phyloP scores from a whole-genome alignment of 2,329 filamentous ascomycete genomes.

The Trichoderma asperellum region DNA sequence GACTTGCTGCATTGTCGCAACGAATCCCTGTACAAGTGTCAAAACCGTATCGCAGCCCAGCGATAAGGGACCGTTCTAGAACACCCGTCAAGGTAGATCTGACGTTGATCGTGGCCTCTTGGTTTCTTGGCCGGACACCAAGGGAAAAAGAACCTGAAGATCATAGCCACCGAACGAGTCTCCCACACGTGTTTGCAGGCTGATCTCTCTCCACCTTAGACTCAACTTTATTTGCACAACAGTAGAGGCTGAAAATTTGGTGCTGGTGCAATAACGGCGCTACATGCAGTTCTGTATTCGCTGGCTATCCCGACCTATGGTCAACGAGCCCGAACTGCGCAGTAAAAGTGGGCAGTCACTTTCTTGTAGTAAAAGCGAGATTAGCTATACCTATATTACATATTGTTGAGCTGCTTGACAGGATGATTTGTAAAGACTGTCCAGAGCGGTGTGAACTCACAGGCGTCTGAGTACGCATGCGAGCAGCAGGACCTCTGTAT shows the following conservation, averaged over 20 bases:
- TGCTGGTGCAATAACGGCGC: not conserved
- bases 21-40: not conserved
- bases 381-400: not conserved
- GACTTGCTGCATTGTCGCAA: not conserved
- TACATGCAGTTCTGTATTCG: not conserved
- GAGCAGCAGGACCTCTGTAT: not conserved
- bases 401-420: not conserved
- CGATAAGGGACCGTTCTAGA: conserved; percentile 12
- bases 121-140: conserved; percentile 20
- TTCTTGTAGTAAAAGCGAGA: not conserved
- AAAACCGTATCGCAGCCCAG: not conserved
- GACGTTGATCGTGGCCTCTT: conserved; percentile 20
- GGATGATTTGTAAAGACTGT: not conserved
- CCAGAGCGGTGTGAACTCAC: conserved; percentile 5
- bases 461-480: not conserved
- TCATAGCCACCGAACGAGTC: conserved; percentile 17
- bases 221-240: conserved; percentile 27
- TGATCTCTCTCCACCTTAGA: conserved; percentile 28
- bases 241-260: not conserved
- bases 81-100: conserved; percentile 8
- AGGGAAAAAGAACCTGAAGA: conserved; percentile 26
- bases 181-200: conserved; percentile 25
- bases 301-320: not conserved
- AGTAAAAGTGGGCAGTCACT: not conserved
- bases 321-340: not conserved